Conservation (phyloP, 805 yeast species). For the Candida railenensis region DNA sequence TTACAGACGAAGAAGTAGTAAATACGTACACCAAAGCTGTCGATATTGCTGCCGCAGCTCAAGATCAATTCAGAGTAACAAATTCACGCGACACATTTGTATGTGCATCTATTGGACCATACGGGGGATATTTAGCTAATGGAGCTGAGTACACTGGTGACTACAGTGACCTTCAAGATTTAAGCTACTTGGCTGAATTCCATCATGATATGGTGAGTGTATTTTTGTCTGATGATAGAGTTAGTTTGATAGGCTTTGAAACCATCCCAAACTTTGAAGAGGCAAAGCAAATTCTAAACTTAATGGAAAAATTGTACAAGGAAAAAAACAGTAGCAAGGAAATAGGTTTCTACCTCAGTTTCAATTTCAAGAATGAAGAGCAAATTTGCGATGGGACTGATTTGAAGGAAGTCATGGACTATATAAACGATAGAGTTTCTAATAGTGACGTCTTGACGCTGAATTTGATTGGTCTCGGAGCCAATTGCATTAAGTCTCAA, state of each 20-base stretch:
- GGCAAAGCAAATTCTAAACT: constrained; percentile 45
- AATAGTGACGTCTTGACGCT: constrained; percentile 9
- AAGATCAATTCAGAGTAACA: constrained; percentile 1
- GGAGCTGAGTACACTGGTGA: constrained; percentile 77
- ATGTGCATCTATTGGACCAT: constrained; percentile 75
- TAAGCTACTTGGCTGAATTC: constrained; percentile 41
- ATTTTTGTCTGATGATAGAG: constrained; percentile 34
- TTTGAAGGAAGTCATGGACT: constrained; percentile 18
- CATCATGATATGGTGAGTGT: constrained; percentile 48
- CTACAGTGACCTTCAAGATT: constrained; percentile 40
- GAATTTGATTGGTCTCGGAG: constrained; percentile 54
- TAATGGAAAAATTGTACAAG: constrained; percentile 30
- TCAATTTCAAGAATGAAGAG: constrained; percentile 23
- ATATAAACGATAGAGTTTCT: constrained; percentile 8
- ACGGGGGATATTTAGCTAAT: constrained; percentile 65
- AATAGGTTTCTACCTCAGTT: constrained; percentile 48
- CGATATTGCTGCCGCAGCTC: constrained; percentile 21
- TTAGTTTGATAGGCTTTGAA: constrained; percentile 65
- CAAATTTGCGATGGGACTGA: constrained; percentile 33
- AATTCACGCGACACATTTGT: constrained; percentile 10
- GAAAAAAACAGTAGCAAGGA: constrained; percentile 5
- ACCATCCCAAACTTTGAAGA: constrained; percentile 69
- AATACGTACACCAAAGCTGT: constrained; percentile 24
- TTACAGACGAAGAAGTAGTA: constrained; percentile 14
- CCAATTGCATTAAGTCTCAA: constrained; percentile 61